These are phyloP conservation scores for Stachybotrys chlorohalonatus DNA, from an alignment of 2,329 filamentous ascomycete species.

Conservation along the genomic window DNA sequence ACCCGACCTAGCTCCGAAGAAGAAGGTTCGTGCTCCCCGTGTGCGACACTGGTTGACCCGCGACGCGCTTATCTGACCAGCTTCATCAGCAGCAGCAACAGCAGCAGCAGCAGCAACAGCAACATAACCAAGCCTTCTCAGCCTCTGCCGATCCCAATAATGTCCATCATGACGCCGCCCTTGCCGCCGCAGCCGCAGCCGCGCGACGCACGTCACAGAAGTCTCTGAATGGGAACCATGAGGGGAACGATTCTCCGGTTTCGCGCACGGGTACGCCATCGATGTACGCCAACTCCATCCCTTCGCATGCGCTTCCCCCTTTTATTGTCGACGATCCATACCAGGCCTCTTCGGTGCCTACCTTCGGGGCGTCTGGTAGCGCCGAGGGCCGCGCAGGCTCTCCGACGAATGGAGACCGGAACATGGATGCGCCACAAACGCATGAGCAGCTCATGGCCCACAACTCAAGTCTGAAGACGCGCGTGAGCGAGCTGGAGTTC, in stretches of 20 bases:
- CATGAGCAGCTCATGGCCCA: constrained; percentile 72
- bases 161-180: constrained; percentile 47
- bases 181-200: constrained; percentile 42
- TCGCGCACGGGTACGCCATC: constrained; percentile 72
- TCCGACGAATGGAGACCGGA: constrained; percentile 48
- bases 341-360: constrained; percentile 41
- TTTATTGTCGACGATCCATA: constrained; percentile 72
- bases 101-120: constrained; percentile 21
- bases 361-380: constrained; percentile 36
- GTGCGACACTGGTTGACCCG: background rate
- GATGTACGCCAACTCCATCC: constrained; percentile 65
- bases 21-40: constrained; percentile 55
- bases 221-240: constrained; percentile 60
- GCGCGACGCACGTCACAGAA: constrained; percentile 60
- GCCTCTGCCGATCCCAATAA: constrained; percentile 45
- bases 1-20: constrained; percentile 68
- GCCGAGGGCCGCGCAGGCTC: constrained; percentile 42
- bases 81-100: constrained; percentile 3
- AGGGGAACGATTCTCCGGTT: constrained; percentile 69
- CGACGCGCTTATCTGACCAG: constrained; percentile 4
- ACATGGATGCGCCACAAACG: constrained; percentile 62
- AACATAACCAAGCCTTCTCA: constrained; percentile 30
- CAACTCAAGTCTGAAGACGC: constrained; percentile 85
- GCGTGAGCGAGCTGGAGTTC: constrained; percentile 89
- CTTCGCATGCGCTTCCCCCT: constrained; percentile 58